These are phyloP conservation scores for Sesbania bispinosa DNA, from an alignment of 306 rosid species.

Conservation along the genomic window DNA sequence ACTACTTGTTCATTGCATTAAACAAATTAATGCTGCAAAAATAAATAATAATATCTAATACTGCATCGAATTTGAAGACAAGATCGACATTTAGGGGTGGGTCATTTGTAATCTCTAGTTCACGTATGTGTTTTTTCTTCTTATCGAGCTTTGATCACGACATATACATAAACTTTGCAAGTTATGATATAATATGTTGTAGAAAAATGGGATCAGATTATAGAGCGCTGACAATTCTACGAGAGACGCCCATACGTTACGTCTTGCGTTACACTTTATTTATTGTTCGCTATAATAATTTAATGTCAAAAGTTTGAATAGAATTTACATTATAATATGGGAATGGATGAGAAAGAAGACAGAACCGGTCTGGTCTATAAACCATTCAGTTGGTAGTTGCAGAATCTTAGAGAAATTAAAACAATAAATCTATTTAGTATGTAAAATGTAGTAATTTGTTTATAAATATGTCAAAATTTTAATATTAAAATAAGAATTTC, in stretches of 20 bases:
- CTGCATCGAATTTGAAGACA: slow-evolving; percentile 16
- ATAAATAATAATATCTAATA: background rate
- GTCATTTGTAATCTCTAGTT: background rate
- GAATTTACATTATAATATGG: background rate
- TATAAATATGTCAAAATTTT: background rate
- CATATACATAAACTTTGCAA: background rate
- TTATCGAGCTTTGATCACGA: background rate
- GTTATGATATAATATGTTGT: background rate
- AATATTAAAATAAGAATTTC: background rate
- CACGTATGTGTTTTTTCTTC: background rate
- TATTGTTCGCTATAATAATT: background rate
- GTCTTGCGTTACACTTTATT: slow-evolving; percentile 4
- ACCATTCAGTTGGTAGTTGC: background rate
- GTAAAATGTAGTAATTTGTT: background rate
- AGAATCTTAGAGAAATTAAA: no score
- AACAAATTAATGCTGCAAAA: background rate
- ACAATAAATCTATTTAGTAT: background rate
- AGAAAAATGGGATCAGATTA: background rate
- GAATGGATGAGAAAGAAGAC: background rate
- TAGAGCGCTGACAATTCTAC: slow-evolving; percentile 5
- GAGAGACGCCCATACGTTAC: slow-evolving; percentile 30
- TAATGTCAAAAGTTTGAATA: slow-evolving; percentile 23
- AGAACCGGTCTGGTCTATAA: background rate
- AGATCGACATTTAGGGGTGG: slow-evolving; percentile 27
- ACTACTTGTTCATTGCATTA: background rate